These are phyloP conservation scores for Tetradesmus obliquus DNA, from an alignment of 139 green algal genomes.

Conservation along the genomic window DNA sequence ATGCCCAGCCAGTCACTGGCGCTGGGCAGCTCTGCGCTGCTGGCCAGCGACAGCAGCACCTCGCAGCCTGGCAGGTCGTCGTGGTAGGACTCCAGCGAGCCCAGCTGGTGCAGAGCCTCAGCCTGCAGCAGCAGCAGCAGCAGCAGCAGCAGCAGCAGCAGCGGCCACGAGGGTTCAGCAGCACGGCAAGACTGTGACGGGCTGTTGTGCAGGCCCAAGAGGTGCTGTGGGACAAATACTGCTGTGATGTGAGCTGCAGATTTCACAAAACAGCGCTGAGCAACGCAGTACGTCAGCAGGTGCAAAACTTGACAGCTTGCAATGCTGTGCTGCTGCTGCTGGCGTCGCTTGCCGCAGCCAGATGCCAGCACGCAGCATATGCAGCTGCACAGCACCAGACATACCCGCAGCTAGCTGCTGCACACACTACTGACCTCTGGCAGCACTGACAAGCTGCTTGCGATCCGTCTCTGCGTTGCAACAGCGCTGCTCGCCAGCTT, in stretches of 20 bases:
- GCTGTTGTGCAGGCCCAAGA: not conserved
- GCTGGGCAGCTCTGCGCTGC: not conserved
- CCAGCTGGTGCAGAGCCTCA: not conserved
- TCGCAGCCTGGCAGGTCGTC: constrained; percentile 10
- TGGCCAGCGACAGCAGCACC: constrained; percentile 9
- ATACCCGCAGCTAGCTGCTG: not conserved
- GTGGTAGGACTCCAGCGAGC: not conserved
- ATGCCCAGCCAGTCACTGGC: constrained; percentile 10
- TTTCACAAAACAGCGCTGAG: not conserved
- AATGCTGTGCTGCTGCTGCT: not conserved
- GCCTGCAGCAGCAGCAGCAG: constrained; percentile 2
- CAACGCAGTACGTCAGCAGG: not conserved
- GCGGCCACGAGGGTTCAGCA: not conserved
- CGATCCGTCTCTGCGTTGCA: not conserved
- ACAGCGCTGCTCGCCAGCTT: not conserved
- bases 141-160: not conserved
- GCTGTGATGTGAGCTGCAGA: no score
- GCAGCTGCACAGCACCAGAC: not conserved
- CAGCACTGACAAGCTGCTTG: not conserved
- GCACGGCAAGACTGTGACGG: not conserved
- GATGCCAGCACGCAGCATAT: not conserved
- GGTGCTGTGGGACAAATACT: no score
- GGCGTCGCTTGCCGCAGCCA: not conserved
- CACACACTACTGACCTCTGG: constrained; percentile 23
- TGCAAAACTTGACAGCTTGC: not conserved